Percentiles rank a stretch among this genome's conserved stretches.
Conservation (phyloP, 352 stramenopile genomes). For the Globisporangium spiculum region DNA sequence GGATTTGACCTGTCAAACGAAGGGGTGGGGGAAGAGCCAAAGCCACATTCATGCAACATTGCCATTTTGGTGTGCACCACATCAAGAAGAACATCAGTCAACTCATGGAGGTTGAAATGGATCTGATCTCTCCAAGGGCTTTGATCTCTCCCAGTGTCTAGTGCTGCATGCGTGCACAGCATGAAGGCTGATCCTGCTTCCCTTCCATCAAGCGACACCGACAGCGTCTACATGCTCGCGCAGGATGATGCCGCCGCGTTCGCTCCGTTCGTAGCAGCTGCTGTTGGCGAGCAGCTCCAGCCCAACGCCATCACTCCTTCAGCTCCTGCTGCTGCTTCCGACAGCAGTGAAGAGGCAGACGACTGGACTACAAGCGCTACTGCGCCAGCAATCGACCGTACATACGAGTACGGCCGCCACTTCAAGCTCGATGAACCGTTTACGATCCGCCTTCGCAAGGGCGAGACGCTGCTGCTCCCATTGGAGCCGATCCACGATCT, state of each 20-base stretch:
- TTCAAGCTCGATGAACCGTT: conserved; percentile 32
- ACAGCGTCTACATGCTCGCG: not conserved
- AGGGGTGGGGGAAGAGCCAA: not conserved
- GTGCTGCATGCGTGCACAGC: not conserved
- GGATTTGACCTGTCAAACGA: conserved; percentile 1
- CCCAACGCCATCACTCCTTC: not conserved
- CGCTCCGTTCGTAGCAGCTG: conserved; percentile 3
- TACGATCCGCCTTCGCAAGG: conserved; percentile 17
- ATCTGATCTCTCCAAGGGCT: not conserved
- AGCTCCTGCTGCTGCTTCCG: not conserved
- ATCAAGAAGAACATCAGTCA: not conserved
- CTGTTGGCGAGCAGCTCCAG: not conserved
- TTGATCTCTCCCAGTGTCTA: not conserved
- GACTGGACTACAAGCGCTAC: not conserved
- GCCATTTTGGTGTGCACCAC: not conserved
- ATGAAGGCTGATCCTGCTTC: not conserved
- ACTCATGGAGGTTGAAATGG: too few relatives aligned
- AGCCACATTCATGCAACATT: too few relatives aligned
- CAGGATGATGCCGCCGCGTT: conserved; percentile 1
- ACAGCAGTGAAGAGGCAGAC: not conserved
- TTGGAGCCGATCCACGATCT: conserved; percentile 25
- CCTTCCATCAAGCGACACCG: not conserved
- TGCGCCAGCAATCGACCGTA: conserved; percentile 16
- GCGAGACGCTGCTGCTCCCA: conserved; percentile 30
- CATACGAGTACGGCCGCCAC: conserved; percentile 21